Evolutionary conservation across 805 yeast species (phyloP).

Genomic region (Scheffersomyces stipitis): DNA sequence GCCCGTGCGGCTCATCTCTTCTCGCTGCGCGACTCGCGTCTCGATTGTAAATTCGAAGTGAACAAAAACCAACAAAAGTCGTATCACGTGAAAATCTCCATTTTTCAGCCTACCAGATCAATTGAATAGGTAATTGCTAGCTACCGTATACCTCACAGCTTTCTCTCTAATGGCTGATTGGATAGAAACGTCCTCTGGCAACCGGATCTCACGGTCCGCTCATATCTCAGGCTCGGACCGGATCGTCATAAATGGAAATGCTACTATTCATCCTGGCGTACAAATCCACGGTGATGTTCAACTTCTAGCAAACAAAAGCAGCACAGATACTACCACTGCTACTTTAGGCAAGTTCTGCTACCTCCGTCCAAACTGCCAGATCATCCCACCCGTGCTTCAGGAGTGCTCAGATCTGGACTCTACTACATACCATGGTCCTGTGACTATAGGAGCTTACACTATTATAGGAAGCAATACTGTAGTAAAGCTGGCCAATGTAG

Average conservation of each 20-base stretch:
- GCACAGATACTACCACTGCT: constrained; percentile 24
- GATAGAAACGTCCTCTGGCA: constrained; percentile 54
- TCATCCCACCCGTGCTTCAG: constrained; percentile 29
- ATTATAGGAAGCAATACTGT: constrained; percentile 36
- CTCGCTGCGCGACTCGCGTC: no score
- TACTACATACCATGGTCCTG: constrained; percentile 18
- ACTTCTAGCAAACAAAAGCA: constrained; percentile 5
- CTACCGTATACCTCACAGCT: no score
- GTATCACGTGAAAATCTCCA: no score
- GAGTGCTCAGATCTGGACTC: constrained; percentile 11
- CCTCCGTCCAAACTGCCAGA: constrained; percentile 25
- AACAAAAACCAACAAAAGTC: no score
- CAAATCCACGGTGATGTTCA: constrained; percentile 33
- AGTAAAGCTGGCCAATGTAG: constrained; percentile 41
- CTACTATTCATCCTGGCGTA: constrained; percentile 42
- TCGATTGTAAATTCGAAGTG: no score
- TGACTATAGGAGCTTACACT: constrained; percentile 48
- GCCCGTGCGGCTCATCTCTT: no score
- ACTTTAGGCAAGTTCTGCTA: constrained; percentile 49
- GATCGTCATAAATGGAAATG: constrained; percentile 47
- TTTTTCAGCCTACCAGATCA: no score
- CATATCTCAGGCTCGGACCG: constrained; percentile 41
- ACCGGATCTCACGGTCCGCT: constrained; percentile 47
- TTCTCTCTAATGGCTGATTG: constrained; percentile 22
- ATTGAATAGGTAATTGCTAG: no score